phyloP scores from a whole-genome alignment of 192 early-diverging fungal species.

The Backusella westeae region DNA sequence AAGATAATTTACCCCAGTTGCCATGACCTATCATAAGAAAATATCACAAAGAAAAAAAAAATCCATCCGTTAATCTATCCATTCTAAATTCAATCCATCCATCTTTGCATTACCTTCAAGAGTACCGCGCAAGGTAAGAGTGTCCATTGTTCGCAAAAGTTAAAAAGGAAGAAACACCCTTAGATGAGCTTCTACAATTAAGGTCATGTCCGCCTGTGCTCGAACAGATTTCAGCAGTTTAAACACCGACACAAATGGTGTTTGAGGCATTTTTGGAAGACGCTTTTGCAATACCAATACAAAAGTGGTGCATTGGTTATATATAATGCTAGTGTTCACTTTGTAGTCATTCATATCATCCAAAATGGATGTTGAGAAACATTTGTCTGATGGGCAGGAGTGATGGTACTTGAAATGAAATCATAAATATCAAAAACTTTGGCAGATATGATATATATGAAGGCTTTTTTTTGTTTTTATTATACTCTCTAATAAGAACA shows the following conservation, averaged over 20 bases:
- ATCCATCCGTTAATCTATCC: conserved; percentile 5
- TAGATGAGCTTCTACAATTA: neutral
- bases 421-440: no score
- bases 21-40: conserved; percentile 25
- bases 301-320: no score
- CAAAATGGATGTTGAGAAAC: no score
- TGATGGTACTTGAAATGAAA: no score
- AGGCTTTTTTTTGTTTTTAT: no score
- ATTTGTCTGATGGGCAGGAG: no score
- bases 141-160: conserved; percentile 16
- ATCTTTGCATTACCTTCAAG: conserved; percentile 27
- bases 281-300: neutral
- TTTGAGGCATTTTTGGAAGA: neutral
- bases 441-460: no score
- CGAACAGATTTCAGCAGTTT: neutral
- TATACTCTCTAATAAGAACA: no score
- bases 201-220: neutral
- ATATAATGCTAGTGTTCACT: no score
- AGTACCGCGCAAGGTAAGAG: conserved; percentile 33
- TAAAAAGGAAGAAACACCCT: conserved; percentile 21
- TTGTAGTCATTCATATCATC: no score
- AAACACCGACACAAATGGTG: neutral
- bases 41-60: neutral
- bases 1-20: conserved; percentile 29
- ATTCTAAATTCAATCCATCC: conserved; percentile 22